phyloP scores from a whole-genome alignment of 106 monocot species.

The Posidonia australis region DNA sequence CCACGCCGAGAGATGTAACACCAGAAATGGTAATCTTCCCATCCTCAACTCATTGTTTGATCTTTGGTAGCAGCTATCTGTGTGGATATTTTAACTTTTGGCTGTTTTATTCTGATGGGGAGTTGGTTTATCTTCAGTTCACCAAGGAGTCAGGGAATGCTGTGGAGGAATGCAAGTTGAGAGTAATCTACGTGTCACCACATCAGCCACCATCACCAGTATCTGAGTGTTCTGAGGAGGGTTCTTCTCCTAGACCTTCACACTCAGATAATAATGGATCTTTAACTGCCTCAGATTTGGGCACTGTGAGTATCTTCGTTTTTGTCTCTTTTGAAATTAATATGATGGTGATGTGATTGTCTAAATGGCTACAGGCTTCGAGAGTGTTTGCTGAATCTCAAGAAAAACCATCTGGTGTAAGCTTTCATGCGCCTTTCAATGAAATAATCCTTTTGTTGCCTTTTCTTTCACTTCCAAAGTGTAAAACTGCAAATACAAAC shows the following conservation, averaged over 20 bases:
- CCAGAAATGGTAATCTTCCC: slow-evolving; percentile 45
- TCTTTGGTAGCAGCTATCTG: too few species aligned
- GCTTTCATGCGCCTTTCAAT: too few species aligned
- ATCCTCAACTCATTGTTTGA: neutral
- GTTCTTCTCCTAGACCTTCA: slow-evolving; percentile 44
- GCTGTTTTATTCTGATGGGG: neutral
- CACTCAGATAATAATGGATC: slow-evolving; percentile 42
- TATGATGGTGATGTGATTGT: neutral
- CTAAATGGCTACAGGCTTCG: slow-evolving; percentile 27
- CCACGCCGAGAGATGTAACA: slow-evolving; percentile 42
- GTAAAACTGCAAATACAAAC: too few species aligned
- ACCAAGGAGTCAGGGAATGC: slow-evolving; percentile 46
- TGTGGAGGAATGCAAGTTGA: slow-evolving; percentile 48
- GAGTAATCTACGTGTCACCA: slow-evolving; percentile 48
- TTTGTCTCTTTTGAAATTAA: neutral
- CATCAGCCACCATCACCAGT: slow-evolving; percentile 62
- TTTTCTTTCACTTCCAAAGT: too few species aligned
- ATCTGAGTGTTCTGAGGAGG: slow-evolving; percentile 49
- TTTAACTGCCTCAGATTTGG: slow-evolving; percentile 19
- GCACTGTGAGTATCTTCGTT: slow-evolving; percentile 24
- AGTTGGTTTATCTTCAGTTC: slow-evolving; percentile 24
- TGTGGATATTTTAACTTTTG: too few species aligned
- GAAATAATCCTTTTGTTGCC: too few species aligned
- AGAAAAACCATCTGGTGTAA: slow-evolving; percentile 47
- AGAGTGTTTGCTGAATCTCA: slow-evolving; percentile 26